Conservation (phyloP, 768 basidiomycete species). For the Glaciozyma antarctica region DNA sequence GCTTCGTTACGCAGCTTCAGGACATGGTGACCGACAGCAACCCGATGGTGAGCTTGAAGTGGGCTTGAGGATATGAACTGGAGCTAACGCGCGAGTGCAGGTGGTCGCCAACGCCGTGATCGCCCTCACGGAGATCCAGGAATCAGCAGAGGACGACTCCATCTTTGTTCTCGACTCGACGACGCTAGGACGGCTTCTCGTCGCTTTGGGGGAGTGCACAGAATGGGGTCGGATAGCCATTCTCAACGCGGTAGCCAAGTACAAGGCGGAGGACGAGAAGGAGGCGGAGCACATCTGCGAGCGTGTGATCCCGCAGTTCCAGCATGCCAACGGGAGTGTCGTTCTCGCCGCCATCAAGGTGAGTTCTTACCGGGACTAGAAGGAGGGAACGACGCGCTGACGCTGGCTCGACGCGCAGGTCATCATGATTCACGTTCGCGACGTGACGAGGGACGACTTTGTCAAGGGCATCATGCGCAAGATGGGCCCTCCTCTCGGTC, state of each 20-base stretch:
- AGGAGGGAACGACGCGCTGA: neutral
- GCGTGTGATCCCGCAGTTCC: slow-evolving; percentile 94
- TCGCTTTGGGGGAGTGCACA: slow-evolving; percentile 93
- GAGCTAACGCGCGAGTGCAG: slow-evolving; percentile 42
- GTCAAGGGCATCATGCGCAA: slow-evolving; percentile 77
- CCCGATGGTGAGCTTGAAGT: slow-evolving; percentile 65
- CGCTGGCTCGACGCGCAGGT: slow-evolving; percentile 47
- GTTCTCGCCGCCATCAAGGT: slow-evolving; percentile 95
- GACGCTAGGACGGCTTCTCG: slow-evolving; percentile 77
- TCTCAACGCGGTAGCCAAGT: slow-evolving; percentile 72
- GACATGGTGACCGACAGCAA: slow-evolving; percentile 94
- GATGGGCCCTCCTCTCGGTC: slow-evolving; percentile 80
- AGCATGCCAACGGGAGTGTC: slow-evolving; percentile 91
- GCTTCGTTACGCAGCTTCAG: slow-evolving; percentile 75
- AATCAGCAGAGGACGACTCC: slow-evolving; percentile 47
- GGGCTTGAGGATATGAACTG: neutral
- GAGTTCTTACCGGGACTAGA: slow-evolving; percentile 23
- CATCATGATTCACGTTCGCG: slow-evolving; percentile 92
- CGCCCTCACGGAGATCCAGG: slow-evolving; percentile 84
- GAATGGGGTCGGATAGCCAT: slow-evolving; percentile 98
- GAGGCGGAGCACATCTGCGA: slow-evolving; percentile 99
- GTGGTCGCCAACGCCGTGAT: slow-evolving; percentile 95
- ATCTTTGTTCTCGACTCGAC: slow-evolving; percentile 72
- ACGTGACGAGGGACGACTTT: slow-evolving; percentile 69
- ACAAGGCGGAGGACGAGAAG: slow-evolving; percentile 72